Conservation (phyloP, 495 filamentous ascomycete genomes). For the Parathielavia appendiculata region DNA sequence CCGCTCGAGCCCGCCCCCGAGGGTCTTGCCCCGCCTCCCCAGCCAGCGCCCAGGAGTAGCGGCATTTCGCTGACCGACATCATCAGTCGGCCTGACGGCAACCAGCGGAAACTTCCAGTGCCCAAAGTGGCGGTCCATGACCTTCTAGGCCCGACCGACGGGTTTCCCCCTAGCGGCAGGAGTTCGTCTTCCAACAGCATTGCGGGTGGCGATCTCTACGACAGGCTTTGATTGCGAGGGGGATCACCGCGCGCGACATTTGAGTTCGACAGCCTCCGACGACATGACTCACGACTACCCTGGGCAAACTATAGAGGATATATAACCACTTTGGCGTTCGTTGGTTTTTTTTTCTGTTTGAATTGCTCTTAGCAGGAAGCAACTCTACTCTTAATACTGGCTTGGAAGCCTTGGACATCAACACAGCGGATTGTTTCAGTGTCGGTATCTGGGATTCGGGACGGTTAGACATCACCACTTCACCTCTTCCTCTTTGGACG, state of each 20-base stretch:
- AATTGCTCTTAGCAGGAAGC: conserved; percentile 17
- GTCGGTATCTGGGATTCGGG: conserved; percentile 6
- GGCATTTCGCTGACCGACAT: conserved; percentile 87
- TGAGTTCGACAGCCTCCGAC: conserved; percentile 10
- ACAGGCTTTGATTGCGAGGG: conserved; percentile 27
- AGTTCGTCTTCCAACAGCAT: conserved; percentile 47
- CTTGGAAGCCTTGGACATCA: conserved; percentile 12
- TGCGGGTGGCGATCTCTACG: conserved; percentile 41
- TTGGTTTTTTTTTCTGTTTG: conserved; percentile 7
- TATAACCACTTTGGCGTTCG: conserved; percentile 24
- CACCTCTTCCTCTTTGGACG: conserved; percentile 17
- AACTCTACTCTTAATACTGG: conserved; percentile 14
- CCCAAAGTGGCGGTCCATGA: conserved; percentile 89
- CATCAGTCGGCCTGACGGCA: conserved; percentile 78
- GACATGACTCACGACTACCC: conserved; percentile 31
- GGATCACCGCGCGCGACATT: neutral
- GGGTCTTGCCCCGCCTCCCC: conserved; percentile 36
- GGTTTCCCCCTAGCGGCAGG: conserved; percentile 50
- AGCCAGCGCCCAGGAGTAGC: conserved; percentile 40
- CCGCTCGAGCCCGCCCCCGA: conserved; percentile 82
- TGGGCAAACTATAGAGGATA: conserved; percentile 25
- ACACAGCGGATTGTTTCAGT: conserved; percentile 3
- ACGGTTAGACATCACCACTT: conserved; percentile 26
- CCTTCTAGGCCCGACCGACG: conserved; percentile 61
- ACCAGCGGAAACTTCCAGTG: conserved; percentile 88